Evolutionary conservation across 148 eudicot genomes (phyloP), one percentile per base, ranked within the genome.

Genomic region (Mesembryanthemum crystallinum): DNA sequence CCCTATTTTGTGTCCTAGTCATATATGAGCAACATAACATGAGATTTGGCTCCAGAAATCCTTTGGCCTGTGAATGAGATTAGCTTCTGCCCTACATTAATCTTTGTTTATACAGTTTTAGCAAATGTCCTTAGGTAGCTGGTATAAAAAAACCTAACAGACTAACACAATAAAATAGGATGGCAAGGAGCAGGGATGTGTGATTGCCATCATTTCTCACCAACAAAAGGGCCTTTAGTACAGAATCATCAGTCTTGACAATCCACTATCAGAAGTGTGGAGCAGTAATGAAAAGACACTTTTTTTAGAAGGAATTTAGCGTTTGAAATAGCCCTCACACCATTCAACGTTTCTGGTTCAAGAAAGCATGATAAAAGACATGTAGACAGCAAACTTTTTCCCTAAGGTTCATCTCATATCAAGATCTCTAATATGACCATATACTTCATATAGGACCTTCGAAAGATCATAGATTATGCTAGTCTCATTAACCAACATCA

Each of bases 281-380:
- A 76, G 67, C 60, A 71, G 64, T 39, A 27, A 54, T 33, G 13
- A 37, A 60, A 64, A 75, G 65, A 51, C 30, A 55, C 54, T 71
- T 75, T 35, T 35, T 35, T 3, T 30, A 28, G 62, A 30, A 33
- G 62, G 76, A 64, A 70, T 71, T 69, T 39, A 74, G 55, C 75
- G 69, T 74, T 79, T 62, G 64, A 69, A 30, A 49, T 54, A 33
- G 73, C 62, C 33, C 70, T 47, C 35, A 76, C 67, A 42, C 3
- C 14, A 29, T 69, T 17, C 33, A 23, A 23, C 14, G 39, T 35
- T 71, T 52, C 55, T 37, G 77, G 52, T 23, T 61, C 51, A 33
- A 79, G 64, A 66, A 39, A 73, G 45, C 65, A 10, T 65, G 49
- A 14, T 32, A 68, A 64, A 75, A 13, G 78, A 61, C 49, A 75